Evolutionary conservation across 371 early-diverging fungal genomes (phyloP).

Genomic region (Zancudomyces culisetae): DNA sequence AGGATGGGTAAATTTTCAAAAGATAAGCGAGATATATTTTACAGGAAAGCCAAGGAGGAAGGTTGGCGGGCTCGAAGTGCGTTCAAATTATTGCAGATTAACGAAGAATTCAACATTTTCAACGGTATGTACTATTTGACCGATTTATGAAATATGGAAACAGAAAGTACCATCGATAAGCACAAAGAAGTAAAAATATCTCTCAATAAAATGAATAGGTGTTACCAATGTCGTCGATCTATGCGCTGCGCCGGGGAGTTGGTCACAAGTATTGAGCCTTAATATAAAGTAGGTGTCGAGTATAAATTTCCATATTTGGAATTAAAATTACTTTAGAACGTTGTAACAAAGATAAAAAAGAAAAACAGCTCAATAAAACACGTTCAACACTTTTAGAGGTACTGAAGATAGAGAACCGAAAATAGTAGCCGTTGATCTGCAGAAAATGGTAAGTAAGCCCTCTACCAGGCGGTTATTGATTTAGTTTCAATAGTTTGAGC

Average conservation of each 20-base stretch:
- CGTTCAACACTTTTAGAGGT: no score
- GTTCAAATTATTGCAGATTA: slow-evolving; percentile 93
- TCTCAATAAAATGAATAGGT: slow-evolving; percentile 31
- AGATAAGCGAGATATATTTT: slow-evolving; percentile 94
- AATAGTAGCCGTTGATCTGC: slow-evolving; percentile 96
- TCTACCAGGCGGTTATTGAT: no score
- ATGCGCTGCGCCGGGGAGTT: slow-evolving; percentile 98
- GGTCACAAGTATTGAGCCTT: slow-evolving; percentile 92
- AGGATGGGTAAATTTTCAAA: slow-evolving; percentile 80
- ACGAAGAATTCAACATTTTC: slow-evolving; percentile 85
- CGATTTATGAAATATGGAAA: not conserved
- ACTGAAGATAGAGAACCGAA: slow-evolving; percentile 36
- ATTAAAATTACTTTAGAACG: no score
- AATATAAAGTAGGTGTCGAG: slow-evolving; percentile 28
- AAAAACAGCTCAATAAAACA: no score
- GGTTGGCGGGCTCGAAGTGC: slow-evolving; percentile 96
- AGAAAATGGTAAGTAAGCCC: slow-evolving; percentile 61
- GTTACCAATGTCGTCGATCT: slow-evolving; percentile 91
- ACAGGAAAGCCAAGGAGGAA: slow-evolving; percentile 89
- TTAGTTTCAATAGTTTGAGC: no score
- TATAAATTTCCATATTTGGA: no score
- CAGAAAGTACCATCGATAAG: not conserved
- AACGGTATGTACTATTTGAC: slow-evolving; percentile 27
- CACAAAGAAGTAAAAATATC: not conserved
- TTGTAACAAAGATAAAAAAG: no score